Evolutionary conservation across 495 filamentous ascomycete species (phyloP).

Genomic region (Hypoxylon fuscum): DNA sequence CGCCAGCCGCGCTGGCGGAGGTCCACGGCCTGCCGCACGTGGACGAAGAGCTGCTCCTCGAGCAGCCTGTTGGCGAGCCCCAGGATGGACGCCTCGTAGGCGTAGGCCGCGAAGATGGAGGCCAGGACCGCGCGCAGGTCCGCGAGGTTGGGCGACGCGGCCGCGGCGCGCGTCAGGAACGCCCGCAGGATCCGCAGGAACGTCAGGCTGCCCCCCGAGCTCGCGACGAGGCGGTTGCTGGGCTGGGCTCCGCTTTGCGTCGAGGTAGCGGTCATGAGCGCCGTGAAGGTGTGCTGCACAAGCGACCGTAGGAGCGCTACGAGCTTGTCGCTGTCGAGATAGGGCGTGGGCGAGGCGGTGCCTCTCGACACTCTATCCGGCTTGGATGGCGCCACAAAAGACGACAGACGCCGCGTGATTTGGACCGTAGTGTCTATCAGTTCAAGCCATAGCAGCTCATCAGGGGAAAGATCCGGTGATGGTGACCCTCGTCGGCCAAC

Average conservation of each 20-base stretch:
- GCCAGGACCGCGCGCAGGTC: constrained; percentile 85
- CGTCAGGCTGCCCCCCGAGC: constrained; percentile 66
- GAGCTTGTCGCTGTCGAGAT: constrained; percentile 63
- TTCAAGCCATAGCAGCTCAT: constrained; percentile 90
- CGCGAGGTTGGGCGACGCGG: constrained; percentile 82
- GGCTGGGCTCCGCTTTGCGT: constrained; percentile 45
- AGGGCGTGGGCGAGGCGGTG: constrained; percentile 15
- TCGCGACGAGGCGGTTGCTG: constrained; percentile 47
- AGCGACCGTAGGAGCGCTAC: constrained; percentile 72
- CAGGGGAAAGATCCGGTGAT: constrained; percentile 70
- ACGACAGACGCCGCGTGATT: constrained; percentile 70
- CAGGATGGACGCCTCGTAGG: constrained; percentile 89
- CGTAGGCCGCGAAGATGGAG: constrained; percentile 93
- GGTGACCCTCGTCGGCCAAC: constrained; percentile 56
- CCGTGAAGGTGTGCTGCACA: constrained; percentile 90
- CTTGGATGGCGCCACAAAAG: constrained; percentile 36
- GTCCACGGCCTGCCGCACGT: constrained; percentile 76
- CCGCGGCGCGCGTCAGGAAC: constrained; percentile 85
- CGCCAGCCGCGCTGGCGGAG: constrained; percentile 91
- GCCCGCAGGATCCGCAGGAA: constrained; percentile 91
- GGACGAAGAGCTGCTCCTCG: constrained; percentile 88
- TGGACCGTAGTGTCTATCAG: constrained; percentile 85
- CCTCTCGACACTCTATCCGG: constrained; percentile 39
- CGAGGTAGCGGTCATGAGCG: constrained; percentile 78
- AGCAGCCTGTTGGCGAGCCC: constrained; percentile 84